phyloP scores from a whole-genome alignment of 257 asterid genomes.

The Euphrasia confusa region DNA sequence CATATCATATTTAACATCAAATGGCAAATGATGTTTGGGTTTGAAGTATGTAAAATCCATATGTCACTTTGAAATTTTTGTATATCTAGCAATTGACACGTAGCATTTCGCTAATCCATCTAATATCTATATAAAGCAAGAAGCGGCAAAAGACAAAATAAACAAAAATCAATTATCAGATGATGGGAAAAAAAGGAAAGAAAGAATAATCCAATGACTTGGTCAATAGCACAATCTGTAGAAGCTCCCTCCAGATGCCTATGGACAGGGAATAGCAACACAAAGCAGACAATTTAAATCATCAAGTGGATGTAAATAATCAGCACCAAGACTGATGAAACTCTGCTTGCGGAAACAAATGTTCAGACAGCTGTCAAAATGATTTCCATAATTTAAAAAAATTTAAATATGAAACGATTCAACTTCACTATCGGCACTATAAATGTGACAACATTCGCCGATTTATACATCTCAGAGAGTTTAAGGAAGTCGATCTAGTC shows the following conservation, averaged over 20 bases:
- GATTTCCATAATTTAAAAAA: constrained; percentile 26
- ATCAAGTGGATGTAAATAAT: constrained; percentile 14
- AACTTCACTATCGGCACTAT: constrained; percentile 35
- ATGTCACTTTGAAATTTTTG: constrained; percentile 7
- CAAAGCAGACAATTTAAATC: background rate
- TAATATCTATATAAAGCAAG: constrained; percentile 4
- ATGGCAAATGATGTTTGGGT: background rate
- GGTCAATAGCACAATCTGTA: constrained; percentile 1
- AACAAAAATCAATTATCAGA: background rate
- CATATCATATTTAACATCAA: background rate
- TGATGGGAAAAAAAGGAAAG: background rate
- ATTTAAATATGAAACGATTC: constrained; percentile 23
- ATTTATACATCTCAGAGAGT: constrained; percentile 53
- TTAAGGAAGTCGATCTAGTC: constrained; percentile 41
- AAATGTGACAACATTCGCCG: constrained; percentile 43
- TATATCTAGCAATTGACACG: constrained; percentile 10
- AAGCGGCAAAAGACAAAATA: constrained; percentile 5
- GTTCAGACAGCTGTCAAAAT: constrained; percentile 14
- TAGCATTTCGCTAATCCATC: background rate
- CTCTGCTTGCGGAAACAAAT: constrained; percentile 12
- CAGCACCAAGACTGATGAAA: constrained; percentile 17
- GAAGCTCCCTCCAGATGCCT: background rate
- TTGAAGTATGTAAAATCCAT: background rate
- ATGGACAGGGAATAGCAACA: constrained; percentile 4
- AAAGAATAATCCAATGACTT: background rate